These are phyloP conservation scores for Fusarium cicatricum DNA, from an alignment of 2,329 filamentous ascomycete genomes.

Conservation along the genomic window DNA sequence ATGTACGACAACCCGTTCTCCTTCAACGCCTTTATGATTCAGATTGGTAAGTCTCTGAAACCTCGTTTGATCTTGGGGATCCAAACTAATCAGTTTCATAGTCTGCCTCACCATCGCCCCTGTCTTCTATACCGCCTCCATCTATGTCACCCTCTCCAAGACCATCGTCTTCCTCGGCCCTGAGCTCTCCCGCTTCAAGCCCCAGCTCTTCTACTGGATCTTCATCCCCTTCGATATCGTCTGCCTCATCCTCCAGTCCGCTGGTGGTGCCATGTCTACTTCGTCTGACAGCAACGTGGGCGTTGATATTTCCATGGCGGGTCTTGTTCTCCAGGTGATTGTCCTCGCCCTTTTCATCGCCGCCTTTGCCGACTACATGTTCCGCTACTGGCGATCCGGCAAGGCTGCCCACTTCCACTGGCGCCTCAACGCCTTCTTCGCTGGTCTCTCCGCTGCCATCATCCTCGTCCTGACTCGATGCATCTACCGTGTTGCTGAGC, in stretches of 20 bases:
- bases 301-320: constrained; percentile 55
- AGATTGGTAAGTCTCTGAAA: constrained; percentile 59
- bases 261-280: constrained; percentile 63
- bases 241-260: constrained; percentile 65
- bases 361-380: constrained; percentile 59
- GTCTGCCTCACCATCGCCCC: constrained; percentile 63
- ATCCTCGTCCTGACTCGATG: constrained; percentile 69
- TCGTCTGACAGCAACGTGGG: constrained; percentile 44
- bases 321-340: constrained; percentile 66
- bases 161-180: constrained; percentile 52
- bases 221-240: constrained; percentile 65
- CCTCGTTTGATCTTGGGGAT: no score
- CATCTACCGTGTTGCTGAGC: constrained; percentile 71
- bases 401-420: constrained; percentile 36
- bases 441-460: constrained; percentile 62
- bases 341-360: constrained; percentile 61
- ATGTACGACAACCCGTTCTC: constrained; percentile 66
- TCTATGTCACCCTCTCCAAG: constrained; percentile 68
- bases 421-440: constrained; percentile 56
- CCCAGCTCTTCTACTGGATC: constrained; percentile 55
- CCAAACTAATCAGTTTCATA: constrained; percentile 36
- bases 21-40: constrained; percentile 69
- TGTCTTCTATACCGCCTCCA: constrained; percentile 64
- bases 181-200: constrained; percentile 54
- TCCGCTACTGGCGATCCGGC: constrained; percentile 50